Evolutionary conservation across 2,329 filamentous ascomycete genomes (phyloP), one percentile per base, ranked within the genome.

Genomic region (Clonostachys chloroleuca): DNA sequence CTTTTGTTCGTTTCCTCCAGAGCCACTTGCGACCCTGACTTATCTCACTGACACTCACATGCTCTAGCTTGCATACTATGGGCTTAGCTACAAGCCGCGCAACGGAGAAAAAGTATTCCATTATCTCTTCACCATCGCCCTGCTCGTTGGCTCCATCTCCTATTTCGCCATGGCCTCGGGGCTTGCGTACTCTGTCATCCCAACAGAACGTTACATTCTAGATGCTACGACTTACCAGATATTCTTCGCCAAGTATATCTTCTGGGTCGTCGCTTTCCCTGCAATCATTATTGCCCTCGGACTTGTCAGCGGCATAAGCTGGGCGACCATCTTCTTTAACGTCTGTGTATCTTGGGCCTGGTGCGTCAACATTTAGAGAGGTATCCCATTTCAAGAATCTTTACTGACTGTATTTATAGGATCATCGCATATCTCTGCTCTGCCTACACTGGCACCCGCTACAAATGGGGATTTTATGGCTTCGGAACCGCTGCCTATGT

Each of bases 401-500:
- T 30, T 30, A 30, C 24, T 30, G 8, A 30, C 24, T 10, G 2
- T 10, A n/a, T 9, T 10, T 30, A 3, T 10, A 30, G 24, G 24
- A 30, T 78, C 51, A 54, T 79, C 54, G 62, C 65, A 18, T 80
- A 78, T 57, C 68, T 80, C 34, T 64, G 70, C 45, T 66, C 65
- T 18, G 73, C 77, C 45, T 74, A 70, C 60, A 77, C 73, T 5
- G 49, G 55, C 8, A 70, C 69, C 43, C 67, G 63, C 54, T 80
- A 81, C 63, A 80, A 79, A 61, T 81, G 77, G 77, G 78, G 78
- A 6, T 81, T 78, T 67, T 81, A 65, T 56, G 70, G 63, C 51
- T 77, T 79, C 48, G 77, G 76, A 51, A 74, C 72, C 13, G 50
- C 71, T 14, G 71, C 74, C 37, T 76, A 62, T 51, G 18, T 74